phyloP scores from a whole-genome alignment of 768 basidiomycete genomes.

The Tulasnella sp. region DNA sequence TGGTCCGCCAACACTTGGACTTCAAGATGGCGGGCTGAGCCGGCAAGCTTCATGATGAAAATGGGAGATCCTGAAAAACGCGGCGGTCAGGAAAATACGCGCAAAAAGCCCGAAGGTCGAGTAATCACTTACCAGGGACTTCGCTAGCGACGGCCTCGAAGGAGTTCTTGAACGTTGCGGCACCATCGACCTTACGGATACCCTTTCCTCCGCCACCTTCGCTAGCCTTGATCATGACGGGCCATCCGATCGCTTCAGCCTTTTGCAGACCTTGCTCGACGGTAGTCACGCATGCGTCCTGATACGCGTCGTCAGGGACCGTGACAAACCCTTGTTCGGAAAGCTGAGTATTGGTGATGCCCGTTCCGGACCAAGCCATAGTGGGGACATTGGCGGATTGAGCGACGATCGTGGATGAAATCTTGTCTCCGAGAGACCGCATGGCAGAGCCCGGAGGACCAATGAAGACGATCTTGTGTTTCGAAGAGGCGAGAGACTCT shows the following conservation, averaged over 20 bases:
- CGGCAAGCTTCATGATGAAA: conserved; percentile 99
- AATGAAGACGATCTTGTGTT: conserved; percentile 97
- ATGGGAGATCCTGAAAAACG: conserved; percentile 74
- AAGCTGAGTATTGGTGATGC: conserved; percentile 75
- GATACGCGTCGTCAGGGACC: conserved; percentile 86
- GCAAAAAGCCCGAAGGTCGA: neutral
- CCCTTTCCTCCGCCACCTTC: conserved; percentile 99
- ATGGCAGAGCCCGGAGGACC: conserved; percentile 98
- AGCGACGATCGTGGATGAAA: conserved; percentile 98
- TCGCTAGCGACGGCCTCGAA: conserved; percentile 91
- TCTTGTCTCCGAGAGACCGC: conserved; percentile 98
- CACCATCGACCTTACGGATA: conserved; percentile 83
- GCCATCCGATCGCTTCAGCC: conserved; percentile 86
- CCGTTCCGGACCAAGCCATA: conserved; percentile 98
- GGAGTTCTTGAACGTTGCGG: conserved; percentile 86
- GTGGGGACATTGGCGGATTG: conserved; percentile 94
- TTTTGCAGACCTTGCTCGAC: conserved; percentile 78
- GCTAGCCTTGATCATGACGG: conserved; percentile 99
- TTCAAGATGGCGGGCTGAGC: conserved; percentile 93
- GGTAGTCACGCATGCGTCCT: conserved; percentile 72
- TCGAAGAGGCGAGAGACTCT: conserved; percentile 81
- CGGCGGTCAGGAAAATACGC: conserved; percentile 5
- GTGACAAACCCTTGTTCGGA: conserved; percentile 84
- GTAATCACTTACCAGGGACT: conserved; percentile 62
- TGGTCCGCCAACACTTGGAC: conserved; percentile 98